Conservation (phyloP, 257 asterid genomes). For the Echium plantagineum region DNA sequence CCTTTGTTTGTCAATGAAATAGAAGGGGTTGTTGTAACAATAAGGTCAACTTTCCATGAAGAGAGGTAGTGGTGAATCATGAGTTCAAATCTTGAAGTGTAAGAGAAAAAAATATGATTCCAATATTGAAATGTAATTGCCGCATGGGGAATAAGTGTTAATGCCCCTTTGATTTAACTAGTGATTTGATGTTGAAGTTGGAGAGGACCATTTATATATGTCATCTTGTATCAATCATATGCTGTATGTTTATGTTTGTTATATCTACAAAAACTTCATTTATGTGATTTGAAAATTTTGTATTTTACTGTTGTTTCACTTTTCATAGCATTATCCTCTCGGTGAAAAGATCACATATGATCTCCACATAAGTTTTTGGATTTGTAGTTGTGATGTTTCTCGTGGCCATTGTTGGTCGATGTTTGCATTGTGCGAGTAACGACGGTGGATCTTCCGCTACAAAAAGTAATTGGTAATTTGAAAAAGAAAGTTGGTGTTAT, state of each 20-base stretch:
- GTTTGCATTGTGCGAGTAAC: too few relatives aligned
- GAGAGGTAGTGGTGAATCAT: conserved; percentile 16
- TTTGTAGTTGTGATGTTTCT: too few relatives aligned
- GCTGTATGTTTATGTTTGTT: not conserved
- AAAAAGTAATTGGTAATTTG: too few relatives aligned
- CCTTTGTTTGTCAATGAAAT: conserved; percentile 8
- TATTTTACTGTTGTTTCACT: not conserved
- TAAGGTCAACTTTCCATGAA: conserved; percentile 11
- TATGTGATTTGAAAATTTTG: too few relatives aligned
- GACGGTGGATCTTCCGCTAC: too few relatives aligned
- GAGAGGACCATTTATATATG: not conserved
- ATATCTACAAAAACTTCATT: not conserved
- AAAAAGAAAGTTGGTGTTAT: too few relatives aligned
- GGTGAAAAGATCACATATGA: not conserved
- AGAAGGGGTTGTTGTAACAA: not conserved
- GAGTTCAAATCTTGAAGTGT: conserved; percentile 20
- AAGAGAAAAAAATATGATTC: conserved; percentile 16
- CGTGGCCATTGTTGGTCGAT: too few relatives aligned
- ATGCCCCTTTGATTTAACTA: not conserved
- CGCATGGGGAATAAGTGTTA: conserved; percentile 1
- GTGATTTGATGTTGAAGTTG: conserved; percentile 1
- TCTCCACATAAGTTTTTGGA: too few relatives aligned
- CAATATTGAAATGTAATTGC: conserved; percentile 7
- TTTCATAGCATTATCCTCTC: not conserved
- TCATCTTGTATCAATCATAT: not conserved